Conservation (phyloP, 306 rosid genomes). For the Trifolium fragiferum region DNA sequence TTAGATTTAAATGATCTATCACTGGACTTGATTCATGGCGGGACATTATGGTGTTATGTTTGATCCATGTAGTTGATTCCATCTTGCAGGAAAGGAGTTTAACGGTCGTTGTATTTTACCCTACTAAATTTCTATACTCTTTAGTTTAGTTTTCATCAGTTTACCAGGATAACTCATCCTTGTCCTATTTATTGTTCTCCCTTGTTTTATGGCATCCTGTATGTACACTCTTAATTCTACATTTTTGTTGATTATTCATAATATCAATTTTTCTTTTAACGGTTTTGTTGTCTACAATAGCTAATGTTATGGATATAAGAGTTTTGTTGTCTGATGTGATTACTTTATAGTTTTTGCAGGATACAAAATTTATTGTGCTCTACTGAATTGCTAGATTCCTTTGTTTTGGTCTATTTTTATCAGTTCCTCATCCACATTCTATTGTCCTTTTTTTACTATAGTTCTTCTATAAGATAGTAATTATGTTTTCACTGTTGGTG, state of each 20-base stretch:
- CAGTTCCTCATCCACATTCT: constrained; percentile 12
- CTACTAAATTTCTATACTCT: not conserved
- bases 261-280: constrained; percentile 19
- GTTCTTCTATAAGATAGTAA: constrained; percentile 8
- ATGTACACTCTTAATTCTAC: constrained; percentile 1
- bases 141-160: not conserved
- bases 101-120: not conserved
- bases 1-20: not conserved
- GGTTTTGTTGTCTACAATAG: constrained; percentile 23
- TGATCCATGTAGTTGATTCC: not conserved
- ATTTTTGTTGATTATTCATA: constrained; percentile 20
- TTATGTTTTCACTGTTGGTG: constrained; percentile 23
- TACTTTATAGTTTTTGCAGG: not conserved
- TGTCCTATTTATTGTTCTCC: not conserved
- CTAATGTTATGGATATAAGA: constrained; percentile 10
- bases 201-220: not conserved
- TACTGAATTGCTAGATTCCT: not conserved
- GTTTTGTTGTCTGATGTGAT: constrained; percentile 22
- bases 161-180: not conserved
- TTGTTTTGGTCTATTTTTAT: constrained; percentile 1
- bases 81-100: not conserved
- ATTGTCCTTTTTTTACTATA: constrained; percentile 7
- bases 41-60: not conserved
- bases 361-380: not conserved
- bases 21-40: constrained; percentile 3